Conservation (phyloP, 1,139 yeast species). For the Hyphopichia wangnamkhiaoensis region DNA sequence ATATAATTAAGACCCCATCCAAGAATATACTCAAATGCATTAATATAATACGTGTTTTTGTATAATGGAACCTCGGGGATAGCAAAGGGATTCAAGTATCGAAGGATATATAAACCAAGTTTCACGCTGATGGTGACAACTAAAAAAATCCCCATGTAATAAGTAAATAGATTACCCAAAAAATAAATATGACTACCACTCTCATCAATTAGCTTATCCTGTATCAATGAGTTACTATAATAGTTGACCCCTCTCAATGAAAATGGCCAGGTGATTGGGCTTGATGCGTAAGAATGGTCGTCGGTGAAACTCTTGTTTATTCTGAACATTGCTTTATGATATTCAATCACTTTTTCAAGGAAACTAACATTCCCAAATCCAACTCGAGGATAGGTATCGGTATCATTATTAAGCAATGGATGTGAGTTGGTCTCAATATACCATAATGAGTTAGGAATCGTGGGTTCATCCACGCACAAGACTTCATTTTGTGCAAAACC, state of each 20-base stretch:
- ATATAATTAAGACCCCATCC: slow-evolving; percentile 41
- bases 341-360: slow-evolving; percentile 31
- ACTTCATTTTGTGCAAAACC: slow-evolving; percentile 75
- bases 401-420: slow-evolving; percentile 40
- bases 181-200: slow-evolving; percentile 33
- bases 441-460: slow-evolving; percentile 61
- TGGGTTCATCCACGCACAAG: slow-evolving; percentile 68
- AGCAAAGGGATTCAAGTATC: slow-evolving; percentile 35
- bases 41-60: slow-evolving; percentile 19
- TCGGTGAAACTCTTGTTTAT: slow-evolving; percentile 26
- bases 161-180: slow-evolving; percentile 39
- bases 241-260: slow-evolving; percentile 34
- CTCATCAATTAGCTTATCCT: slow-evolving; percentile 19
- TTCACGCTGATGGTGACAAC: slow-evolving; percentile 20
- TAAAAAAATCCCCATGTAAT: slow-evolving; percentile 27
- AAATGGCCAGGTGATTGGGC: slow-evolving; percentile 45
- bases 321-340: slow-evolving; percentile 37
- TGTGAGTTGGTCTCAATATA: slow-evolving; percentile 63
- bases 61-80: slow-evolving; percentile 15
- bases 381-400: slow-evolving; percentile 26
- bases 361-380: slow-evolving; percentile 25
- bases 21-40: slow-evolving; percentile 25
- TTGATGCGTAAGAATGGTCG: slow-evolving; percentile 30
- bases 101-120: slow-evolving; percentile 20
- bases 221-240: slow-evolving; percentile 20